A percentile compares a stretch with the other conserved stretches of the same genome.
Conservation (phyloP, 2,329 filamentous ascomycete genomes). For the Catunica adiposa region DNA sequence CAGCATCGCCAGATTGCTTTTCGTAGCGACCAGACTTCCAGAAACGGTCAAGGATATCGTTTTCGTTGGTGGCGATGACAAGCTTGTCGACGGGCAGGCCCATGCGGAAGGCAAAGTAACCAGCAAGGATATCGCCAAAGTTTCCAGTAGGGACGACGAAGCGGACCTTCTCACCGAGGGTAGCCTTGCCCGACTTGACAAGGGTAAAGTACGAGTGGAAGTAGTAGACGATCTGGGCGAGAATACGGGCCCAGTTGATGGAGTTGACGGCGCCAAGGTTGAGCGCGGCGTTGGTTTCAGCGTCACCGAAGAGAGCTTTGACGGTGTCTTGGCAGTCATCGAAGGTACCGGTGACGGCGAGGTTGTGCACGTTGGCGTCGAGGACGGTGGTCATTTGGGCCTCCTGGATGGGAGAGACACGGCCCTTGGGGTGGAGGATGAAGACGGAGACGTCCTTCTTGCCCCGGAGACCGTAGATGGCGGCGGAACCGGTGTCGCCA, state of each 20-base stretch:
- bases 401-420: slow-evolving; percentile 82
- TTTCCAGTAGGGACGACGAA: slow-evolving; percentile 91
- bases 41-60: slow-evolving; percentile 92
- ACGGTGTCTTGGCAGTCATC: slow-evolving; percentile 97
- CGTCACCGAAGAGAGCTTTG: slow-evolving; percentile 79
- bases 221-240: slow-evolving; percentile 95
- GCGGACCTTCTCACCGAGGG: slow-evolving; percentile 52
- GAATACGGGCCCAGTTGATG: slow-evolving; percentile 89
- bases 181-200: slow-evolving; percentile 38
- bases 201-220: slow-evolving; percentile 88
- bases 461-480: slow-evolving; percentile 83
- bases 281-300: slow-evolving; percentile 63
- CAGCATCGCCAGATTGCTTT: slow-evolving; percentile 49
- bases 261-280: slow-evolving; percentile 89
- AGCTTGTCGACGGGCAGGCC: slow-evolving; percentile 77
- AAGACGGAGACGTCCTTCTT: slow-evolving; percentile 97
- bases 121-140: slow-evolving; percentile 87
- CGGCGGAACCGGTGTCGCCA: slow-evolving; percentile 82
- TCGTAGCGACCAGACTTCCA: slow-evolving; percentile 82
- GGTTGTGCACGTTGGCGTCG: slow-evolving; percentile 82
- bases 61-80: slow-evolving; percentile 88
- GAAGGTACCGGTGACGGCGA: slow-evolving; percentile 79
- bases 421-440: slow-evolving; percentile 83
- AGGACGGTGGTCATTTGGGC: slow-evolving; percentile 92
- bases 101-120: slow-evolving; percentile 85